These are phyloP conservation scores for Plectosphaerella plurivora DNA, from an alignment of 2,329 filamentous ascomycete species.

Conservation along the genomic window DNA sequence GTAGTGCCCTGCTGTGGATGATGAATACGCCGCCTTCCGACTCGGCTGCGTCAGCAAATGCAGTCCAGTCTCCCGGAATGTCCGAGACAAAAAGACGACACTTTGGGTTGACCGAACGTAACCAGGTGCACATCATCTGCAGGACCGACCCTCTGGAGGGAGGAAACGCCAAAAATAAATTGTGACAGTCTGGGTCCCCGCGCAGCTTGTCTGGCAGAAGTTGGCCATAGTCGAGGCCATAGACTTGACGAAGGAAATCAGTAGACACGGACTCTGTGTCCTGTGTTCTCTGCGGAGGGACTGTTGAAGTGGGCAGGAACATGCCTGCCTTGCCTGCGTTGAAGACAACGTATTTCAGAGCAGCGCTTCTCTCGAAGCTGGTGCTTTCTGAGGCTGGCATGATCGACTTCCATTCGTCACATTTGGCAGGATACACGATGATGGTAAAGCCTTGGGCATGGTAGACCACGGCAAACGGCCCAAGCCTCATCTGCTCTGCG, in stretches of 20 bases:
- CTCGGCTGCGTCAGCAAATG: conserved; percentile 28
- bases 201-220: conserved; percentile 15
- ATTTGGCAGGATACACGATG: conserved; percentile 32
- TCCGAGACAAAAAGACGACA: conserved; percentile 38
- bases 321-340: conserved; percentile 12
- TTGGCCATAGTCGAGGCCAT: conserved; percentile 25
- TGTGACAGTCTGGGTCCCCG: conserved; percentile 17
- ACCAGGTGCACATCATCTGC: conserved; percentile 38
- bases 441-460: conserved; percentile 26
- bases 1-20: conserved; percentile 37
- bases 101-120: conserved; percentile 30
- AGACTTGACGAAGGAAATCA: conserved; percentile 18
- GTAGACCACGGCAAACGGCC: conserved; percentile 30
- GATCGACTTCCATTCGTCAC: conserved; percentile 32
- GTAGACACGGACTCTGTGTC: not conserved
- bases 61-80: conserved; percentile 40
- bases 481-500: conserved; percentile 27
- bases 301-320: no score
- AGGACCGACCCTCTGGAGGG: conserved; percentile 24
- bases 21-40: conserved; percentile 28
- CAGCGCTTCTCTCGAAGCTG: conserved; percentile 5
- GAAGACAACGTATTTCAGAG: conserved; percentile 34
- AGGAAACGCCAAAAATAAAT: conserved; percentile 48
- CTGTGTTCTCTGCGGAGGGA: not conserved
- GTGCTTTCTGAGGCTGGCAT: conserved; percentile 10